Percentiles rank a stretch among this genome's conserved stretches.
phyloP scores from a whole-genome alignment of 148 eudicot species.

The Camellia lanceoleosa region DNA sequence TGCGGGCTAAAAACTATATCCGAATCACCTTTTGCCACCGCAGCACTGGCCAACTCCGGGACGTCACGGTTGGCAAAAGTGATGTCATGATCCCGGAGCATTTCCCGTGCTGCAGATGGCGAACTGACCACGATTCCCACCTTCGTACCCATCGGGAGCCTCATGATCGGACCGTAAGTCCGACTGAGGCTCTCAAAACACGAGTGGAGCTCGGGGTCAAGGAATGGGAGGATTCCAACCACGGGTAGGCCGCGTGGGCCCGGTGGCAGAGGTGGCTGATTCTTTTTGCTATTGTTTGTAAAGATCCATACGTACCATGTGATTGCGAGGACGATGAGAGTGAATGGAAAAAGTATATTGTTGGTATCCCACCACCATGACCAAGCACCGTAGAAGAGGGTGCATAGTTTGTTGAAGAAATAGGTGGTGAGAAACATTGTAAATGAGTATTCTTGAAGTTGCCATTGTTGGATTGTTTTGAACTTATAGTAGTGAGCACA shows the following conservation, averaged over 20 bases:
- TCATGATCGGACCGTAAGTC: slow-evolving; percentile 43
- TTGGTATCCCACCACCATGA: background rate
- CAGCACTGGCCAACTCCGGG: slow-evolving; percentile 27
- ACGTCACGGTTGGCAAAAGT: slow-evolving; percentile 50
- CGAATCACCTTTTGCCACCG: slow-evolving; percentile 28
- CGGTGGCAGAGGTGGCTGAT: slow-evolving; percentile 26
- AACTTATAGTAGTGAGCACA: no score
- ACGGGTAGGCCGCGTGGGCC: slow-evolving; percentile 57
- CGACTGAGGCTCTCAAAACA: slow-evolving; percentile 34
- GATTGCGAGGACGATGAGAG: background rate
- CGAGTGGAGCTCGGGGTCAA: slow-evolving; percentile 42
- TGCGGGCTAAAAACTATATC: slow-evolving; percentile 40
- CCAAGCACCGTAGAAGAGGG: background rate
- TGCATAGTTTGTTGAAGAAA: background rate
- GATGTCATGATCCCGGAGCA: slow-evolving; percentile 42
- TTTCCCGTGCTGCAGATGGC: slow-evolving; percentile 32
- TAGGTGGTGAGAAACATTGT: background rate
- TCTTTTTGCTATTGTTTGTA: background rate
- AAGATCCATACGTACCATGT: background rate
- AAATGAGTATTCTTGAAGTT: background rate
- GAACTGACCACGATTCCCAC: slow-evolving; percentile 35
- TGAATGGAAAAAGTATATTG: background rate
- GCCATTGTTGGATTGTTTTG: no score
- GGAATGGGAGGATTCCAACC: slow-evolving; percentile 52
- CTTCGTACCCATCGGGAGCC: slow-evolving; percentile 35